Conservation (phyloP, 108 stramenopile species). For the Mediolabrus comicus region DNA sequence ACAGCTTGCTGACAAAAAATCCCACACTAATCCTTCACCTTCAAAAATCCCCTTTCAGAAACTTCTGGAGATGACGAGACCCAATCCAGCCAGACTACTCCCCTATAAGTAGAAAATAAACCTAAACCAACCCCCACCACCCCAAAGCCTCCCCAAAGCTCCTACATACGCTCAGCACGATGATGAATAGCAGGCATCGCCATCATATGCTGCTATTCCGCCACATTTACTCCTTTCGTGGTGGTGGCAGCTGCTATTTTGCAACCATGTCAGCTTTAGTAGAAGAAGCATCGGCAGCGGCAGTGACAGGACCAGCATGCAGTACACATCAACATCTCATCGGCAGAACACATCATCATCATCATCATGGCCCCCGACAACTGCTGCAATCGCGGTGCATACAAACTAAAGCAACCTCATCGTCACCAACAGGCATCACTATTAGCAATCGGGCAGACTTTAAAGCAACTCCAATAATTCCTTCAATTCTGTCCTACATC, state of each 20-base stretch:
- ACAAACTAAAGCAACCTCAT: background rate
- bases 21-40: no score
- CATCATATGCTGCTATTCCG: background rate
- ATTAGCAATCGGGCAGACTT: conserved; percentile 12
- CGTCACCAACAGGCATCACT: background rate
- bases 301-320: no score
- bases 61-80: no score
- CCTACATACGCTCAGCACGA: no score
- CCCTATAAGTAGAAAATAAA: no score
- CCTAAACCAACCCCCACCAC: no score
- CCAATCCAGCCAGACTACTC: no score
- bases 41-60: no score
- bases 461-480: conserved; percentile 47
- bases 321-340: no score
- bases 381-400: background rate
- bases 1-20: no score
- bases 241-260: background rate
- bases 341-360: background rate
- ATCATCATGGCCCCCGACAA: background rate
- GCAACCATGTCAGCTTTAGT: background rate
- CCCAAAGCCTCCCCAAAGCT: no score
- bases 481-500: conserved; percentile 64
- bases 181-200: background rate
- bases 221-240: background rate
- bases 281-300: background rate